These are phyloP conservation scores for Leccinum disarticulatum DNA, from an alignment of 768 basidiomycete genomes.

Conservation along the genomic window DNA sequence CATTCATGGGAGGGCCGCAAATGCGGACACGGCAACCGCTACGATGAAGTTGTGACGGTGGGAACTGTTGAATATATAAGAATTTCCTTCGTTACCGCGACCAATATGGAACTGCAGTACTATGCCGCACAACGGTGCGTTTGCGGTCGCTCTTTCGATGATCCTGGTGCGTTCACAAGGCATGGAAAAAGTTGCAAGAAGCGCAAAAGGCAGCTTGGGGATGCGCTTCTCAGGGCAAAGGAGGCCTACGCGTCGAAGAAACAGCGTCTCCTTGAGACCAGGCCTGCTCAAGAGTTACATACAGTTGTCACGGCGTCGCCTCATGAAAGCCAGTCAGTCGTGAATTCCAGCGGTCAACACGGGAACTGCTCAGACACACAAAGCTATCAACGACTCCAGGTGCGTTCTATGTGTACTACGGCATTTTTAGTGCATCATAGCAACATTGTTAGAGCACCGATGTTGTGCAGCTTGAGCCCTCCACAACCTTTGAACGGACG, in stretches of 20 bases:
- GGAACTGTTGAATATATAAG: too few relatives aligned
- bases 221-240: background rate
- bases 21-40: too few relatives aligned
- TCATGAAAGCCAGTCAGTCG: background rate
- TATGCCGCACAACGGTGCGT: background rate
- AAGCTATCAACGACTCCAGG: background rate
- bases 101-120: background rate
- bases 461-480: too few relatives aligned
- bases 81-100: background rate
- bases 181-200: background rate
- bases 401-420: background rate
- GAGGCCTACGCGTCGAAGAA: background rate
- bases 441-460: background rate
- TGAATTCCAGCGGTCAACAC: background rate
- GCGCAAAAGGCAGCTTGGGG: background rate
- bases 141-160: background rate
- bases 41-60: too few relatives aligned
- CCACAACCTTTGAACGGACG: too few relatives aligned
- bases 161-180: background rate
- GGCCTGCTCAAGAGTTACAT: too few relatives aligned
- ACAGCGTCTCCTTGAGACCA: background rate
- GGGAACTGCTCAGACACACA: background rate
- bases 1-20: too few relatives aligned
- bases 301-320: background rate
- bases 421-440: background rate